Evolutionary conservation across 2,329 filamentous ascomycete genomes (phyloP).

Genomic region (Diaporthe batatas): DNA sequence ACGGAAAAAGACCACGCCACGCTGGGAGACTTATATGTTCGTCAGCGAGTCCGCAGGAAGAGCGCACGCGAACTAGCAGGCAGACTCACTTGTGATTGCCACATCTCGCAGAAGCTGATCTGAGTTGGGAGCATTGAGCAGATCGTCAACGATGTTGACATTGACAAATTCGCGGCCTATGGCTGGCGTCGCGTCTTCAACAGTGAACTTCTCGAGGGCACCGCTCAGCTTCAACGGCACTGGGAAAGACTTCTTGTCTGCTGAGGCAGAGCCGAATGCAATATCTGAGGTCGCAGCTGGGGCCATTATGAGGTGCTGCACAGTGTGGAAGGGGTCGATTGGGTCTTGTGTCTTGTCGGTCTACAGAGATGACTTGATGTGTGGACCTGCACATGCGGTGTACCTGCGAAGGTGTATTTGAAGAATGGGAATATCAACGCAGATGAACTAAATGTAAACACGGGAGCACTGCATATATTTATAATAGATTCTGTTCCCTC

Average conservation of each 20-base stretch:
- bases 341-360: background rate
- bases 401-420: too few relatives aligned
- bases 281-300: slow-evolving; percentile 35
- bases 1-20: slow-evolving; percentile 67
- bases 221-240: slow-evolving; percentile 38
- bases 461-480: background rate
- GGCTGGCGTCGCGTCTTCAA: slow-evolving; percentile 39
- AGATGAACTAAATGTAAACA: background rate
- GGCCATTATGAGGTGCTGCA: slow-evolving; percentile 21
- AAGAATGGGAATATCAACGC: too few relatives aligned
- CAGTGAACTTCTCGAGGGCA: slow-evolving; percentile 35
- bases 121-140: slow-evolving; percentile 36
- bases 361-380: too few relatives aligned
- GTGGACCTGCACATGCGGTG: too few relatives aligned
- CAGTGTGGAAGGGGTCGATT: too few relatives aligned
- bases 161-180: slow-evolving; percentile 40
- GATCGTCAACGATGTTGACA: slow-evolving; percentile 41
- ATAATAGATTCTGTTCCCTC: too few relatives aligned
- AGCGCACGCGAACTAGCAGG: background rate
- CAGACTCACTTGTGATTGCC: slow-evolving; percentile 37
- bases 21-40: slow-evolving; percentile 56
- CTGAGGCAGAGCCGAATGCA: slow-evolving; percentile 17
- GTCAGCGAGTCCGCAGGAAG: background rate
- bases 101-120: slow-evolving; percentile 39
- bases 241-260: slow-evolving; percentile 32